These are phyloP conservation scores for Kitagawia praeruptora DNA, from an alignment of 129 eudicot genomes.

Conservation along the genomic window DNA sequence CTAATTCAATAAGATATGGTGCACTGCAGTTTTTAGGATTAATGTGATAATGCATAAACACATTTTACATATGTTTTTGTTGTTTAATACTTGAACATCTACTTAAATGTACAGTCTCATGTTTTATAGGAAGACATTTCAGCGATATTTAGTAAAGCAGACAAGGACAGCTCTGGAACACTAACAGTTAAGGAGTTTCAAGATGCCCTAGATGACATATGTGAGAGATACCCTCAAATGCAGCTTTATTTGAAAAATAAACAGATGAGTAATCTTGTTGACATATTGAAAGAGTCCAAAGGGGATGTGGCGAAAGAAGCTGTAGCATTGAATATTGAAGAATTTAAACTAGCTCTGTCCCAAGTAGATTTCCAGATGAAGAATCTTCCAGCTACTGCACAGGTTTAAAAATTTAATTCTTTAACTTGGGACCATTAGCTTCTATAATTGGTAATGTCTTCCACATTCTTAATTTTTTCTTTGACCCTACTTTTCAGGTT, in stretches of 20 bases:
- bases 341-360: slow-evolving; percentile 68
- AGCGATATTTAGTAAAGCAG: slow-evolving; percentile 71
- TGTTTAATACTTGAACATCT: neutral
- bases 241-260: slow-evolving; percentile 59
- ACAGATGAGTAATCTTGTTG: slow-evolving; percentile 48
- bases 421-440: neutral
- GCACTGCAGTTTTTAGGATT: neutral
- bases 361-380: slow-evolving; percentile 85
- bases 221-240: slow-evolving; percentile 83
- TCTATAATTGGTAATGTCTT: too few species aligned
- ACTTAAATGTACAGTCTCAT: neutral
- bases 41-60: neutral
- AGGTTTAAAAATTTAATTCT: neutral
- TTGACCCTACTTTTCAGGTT: slow-evolving; percentile 35
- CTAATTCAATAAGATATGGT: neutral
- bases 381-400: slow-evolving; percentile 62
- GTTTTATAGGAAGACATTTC: slow-evolving; percentile 60
- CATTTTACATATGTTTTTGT: neutral
- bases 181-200: slow-evolving; percentile 70
- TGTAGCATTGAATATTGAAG: slow-evolving; percentile 53
- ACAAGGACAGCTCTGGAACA: slow-evolving; percentile 76
- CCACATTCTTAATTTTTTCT: slow-evolving; percentile 7
- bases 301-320: slow-evolving; percentile 62
- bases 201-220: slow-evolving; percentile 64
- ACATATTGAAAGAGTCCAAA: slow-evolving; percentile 62